Base-by-base conservation (phyloP, 169 alveolate species). In the Cryptosporidium tyzzeri region DNA sequence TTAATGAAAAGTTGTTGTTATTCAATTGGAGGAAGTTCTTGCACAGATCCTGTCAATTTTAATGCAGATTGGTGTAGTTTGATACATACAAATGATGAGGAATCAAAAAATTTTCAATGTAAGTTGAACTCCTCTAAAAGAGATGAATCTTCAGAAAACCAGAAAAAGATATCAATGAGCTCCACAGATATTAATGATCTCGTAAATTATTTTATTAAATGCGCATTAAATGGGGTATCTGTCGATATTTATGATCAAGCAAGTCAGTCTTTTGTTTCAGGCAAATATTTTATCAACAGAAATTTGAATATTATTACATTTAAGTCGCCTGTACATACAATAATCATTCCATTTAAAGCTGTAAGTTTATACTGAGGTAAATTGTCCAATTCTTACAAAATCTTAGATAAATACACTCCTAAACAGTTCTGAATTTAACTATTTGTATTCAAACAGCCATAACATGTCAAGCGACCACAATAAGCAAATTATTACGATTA, bases 321-420 rank as follows among this genome's bases (percentile, higher is more conserved):
- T 21, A 80, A 80, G 65, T 62, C 89, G 3, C 80, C 75, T 39
- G 70, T 65, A 7, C 80, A 80, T 21, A 80, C 89, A 37, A 65
- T 80, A 41, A 80, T 80, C 26, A 80, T 80, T 37, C 89, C 89
- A 44, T 80, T 80, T 48, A 80, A 67, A 65, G 89, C 89, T 59
- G 89, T 80, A 80, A 80, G 89, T 80, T 73, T 8, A 71, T 29
- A n/a, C 5, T n/a, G 16, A 21, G 26, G 26, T 55, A 9, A 18
- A 4, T 2, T 3, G 10, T 26, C 35, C 2, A 18, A 48, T 8
- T 55, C 16, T 71, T 71, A 48, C 51, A 31, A 35, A 48, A 48
- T 62, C n/a, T 35, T 33, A 80, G 89, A 80, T 80, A 12, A 80
- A 59, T 62, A 65, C 89, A 21, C 58, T 80, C n/a, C 31, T 80